Evolutionary conservation across 441 rosid species (phyloP).

Genomic region (Adansonia grandidieri): DNA sequence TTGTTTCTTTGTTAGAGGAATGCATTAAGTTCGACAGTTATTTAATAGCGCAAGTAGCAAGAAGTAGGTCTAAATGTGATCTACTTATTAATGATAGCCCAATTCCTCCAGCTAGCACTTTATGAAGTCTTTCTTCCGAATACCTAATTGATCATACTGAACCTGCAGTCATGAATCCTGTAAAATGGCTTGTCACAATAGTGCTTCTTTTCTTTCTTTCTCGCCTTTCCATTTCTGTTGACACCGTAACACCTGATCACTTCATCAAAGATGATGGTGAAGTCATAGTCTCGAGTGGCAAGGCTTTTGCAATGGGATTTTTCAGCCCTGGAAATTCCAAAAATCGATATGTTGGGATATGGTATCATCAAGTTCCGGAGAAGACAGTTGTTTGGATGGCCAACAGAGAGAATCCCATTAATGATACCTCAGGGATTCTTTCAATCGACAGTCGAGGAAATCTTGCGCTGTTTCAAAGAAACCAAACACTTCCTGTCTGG

Average conservation of each 20-base stretch:
- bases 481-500: constrained; percentile 53
- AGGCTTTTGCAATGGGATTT: constrained; percentile 45
- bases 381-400: constrained; percentile 65
- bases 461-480: constrained; percentile 41
- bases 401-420: constrained; percentile 61
- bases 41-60: too few relatives aligned
- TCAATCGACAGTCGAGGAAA: constrained; percentile 46
- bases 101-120: too few relatives aligned
- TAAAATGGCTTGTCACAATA: background rate
- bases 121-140: too few relatives aligned
- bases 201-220: constrained; percentile 32
- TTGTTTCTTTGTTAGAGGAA: too few relatives aligned
- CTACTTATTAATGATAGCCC: too few relatives aligned
- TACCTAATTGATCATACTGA: background rate
- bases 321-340: constrained; percentile 50
- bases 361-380: constrained; percentile 49
- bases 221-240: background rate
- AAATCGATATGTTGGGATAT: constrained; percentile 56
- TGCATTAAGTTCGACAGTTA: too few relatives aligned
- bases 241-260: too few relatives aligned
- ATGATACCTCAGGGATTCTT: constrained; percentile 46
- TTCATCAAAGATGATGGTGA: too few relatives aligned
- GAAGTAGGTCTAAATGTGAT: too few relatives aligned
- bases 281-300: too few relatives aligned
- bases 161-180: constrained; percentile 21